A percentile compares a stretch with the other conserved stretches of the same genome.
These are phyloP conservation scores for Solanum chmielewskii DNA, from an alignment of 257 asterid genomes.

Conservation along the genomic window DNA sequence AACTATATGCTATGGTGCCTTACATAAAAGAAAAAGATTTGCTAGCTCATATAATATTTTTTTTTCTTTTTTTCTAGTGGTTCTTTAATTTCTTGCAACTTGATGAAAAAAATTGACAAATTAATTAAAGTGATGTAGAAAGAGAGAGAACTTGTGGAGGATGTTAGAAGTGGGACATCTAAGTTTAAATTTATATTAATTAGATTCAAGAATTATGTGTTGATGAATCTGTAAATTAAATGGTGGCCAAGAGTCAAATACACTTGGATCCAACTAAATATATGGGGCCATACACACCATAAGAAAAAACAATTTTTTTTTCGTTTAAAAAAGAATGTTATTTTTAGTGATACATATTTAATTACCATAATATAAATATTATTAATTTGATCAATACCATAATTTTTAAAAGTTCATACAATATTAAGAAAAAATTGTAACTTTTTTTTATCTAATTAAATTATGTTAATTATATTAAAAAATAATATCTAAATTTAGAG, in stretches of 20 bases:
- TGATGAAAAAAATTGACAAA: neutral
- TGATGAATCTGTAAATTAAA: neutral
- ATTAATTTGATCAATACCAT: too few relatives aligned
- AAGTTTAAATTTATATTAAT: neutral
- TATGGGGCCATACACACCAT: neutral
- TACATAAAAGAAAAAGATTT: neutral
- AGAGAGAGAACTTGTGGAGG: neutral
- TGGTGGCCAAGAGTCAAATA: neutral
- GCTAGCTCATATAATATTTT: neutral
- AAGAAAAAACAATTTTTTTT: rapidly evolving
- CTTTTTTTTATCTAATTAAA: neutral
- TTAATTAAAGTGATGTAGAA: neutral
- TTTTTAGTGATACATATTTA: too few relatives aligned
- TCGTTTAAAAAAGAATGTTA: neutral
- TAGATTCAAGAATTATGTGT: neutral
- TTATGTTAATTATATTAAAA: neutral
- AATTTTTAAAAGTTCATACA: too few relatives aligned
- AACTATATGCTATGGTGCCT: neutral
- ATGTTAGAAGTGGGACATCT: neutral
- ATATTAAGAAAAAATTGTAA: too few relatives aligned
- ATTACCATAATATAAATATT: too few relatives aligned
- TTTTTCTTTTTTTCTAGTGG: neutral
- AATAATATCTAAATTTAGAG: neutral
- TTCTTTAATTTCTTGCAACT: neutral
- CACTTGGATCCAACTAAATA: neutral